Base-by-base conservation (phyloP, 108 stramenopile species). In the Discostella stelligeroides region DNA sequence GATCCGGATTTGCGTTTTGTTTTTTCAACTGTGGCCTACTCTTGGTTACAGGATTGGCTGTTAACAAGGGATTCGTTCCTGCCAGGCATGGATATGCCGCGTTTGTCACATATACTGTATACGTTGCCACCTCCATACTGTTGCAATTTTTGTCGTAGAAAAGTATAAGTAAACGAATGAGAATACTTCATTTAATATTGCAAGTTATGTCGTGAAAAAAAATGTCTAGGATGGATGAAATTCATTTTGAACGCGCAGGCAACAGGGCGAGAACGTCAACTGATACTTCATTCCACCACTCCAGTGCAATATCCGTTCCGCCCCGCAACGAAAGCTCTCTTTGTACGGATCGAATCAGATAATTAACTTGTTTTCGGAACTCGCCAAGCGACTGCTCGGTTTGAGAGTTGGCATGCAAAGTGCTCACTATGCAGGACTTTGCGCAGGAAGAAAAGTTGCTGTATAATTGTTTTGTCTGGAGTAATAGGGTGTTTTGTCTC, bases 31-130 rank as follows among this genome's bases (percentile, higher is more conserved):
- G 82, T 39, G 47, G 68, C 8, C 45, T 75, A 0, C 70, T 83
- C 7, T 18, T 83, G 67, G 54, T 71, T 0, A 28, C 68, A 9
- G 82, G 82, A 13, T 23, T 83, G 12, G 49, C 70, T 20, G 27
- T 75, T 24, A 68, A 70, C 41, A 74, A 80, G 27, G 82, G 82
- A 2, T 55, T 69, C 10, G 85, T 95, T 42, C 80, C 88, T 38
- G 71, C 75, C 21, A 67, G 73, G 29, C 89, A 86, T 73, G 94
- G 91, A 4, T 92, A 92, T 58, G 46, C 75, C 20, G 60, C 76
- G 12, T 27, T 74, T 29, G 60, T 72, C 20, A 23, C 84, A 28
- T 86, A 86, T 42, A 42, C 59, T 30, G 45, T 75, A 4, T 86
- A 86, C 48, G 63, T 83, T 15, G 51, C 59, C 7, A 80, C 79